These are phyloP conservation scores for Camelina hispida DNA, from an alignment of 345 rosid species.

Conservation along the genomic window DNA sequence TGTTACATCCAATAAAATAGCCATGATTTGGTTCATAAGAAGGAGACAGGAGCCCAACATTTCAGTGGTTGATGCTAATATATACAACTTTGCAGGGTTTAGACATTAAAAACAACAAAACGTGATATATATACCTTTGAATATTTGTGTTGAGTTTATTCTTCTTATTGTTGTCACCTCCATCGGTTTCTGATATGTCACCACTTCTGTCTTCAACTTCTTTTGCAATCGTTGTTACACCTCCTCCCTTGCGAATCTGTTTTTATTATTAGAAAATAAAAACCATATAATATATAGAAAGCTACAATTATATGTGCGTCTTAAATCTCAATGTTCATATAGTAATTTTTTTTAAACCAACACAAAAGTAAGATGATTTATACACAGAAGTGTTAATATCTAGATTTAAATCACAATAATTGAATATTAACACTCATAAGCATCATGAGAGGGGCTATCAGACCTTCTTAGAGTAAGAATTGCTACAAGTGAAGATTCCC, in stretches of 20 bases:
- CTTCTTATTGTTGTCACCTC: constrained; percentile 46
- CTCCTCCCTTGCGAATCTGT: constrained; percentile 68
- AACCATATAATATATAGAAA: neutral
- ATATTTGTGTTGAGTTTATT: constrained; percentile 60
- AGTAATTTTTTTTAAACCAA: neutral
- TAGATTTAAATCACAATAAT: neutral
- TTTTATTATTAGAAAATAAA: neutral
- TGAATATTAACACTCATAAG: neutral
- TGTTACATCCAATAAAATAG: constrained; percentile 2
- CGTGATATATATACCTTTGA: constrained; percentile 56
- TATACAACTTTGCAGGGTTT: neutral
- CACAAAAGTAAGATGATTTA: neutral
- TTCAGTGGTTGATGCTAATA: neutral
- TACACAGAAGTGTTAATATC: neutral
- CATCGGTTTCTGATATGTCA: constrained; percentile 27
- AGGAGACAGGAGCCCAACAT: neutral
- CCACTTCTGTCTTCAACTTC: constrained; percentile 50
- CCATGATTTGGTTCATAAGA: neutral
- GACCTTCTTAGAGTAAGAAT: constrained; percentile 75
- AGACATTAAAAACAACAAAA: neutral
- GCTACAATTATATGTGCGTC: neutral
- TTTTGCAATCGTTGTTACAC: constrained; percentile 39
- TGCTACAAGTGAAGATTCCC: constrained; percentile 72
- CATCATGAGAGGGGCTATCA: neutral
- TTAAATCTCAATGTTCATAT: neutral